These are phyloP conservation scores for Talaromyces marneffei DNA, from an alignment of 2,329 filamentous ascomycete genomes.

Conservation along the genomic window DNA sequence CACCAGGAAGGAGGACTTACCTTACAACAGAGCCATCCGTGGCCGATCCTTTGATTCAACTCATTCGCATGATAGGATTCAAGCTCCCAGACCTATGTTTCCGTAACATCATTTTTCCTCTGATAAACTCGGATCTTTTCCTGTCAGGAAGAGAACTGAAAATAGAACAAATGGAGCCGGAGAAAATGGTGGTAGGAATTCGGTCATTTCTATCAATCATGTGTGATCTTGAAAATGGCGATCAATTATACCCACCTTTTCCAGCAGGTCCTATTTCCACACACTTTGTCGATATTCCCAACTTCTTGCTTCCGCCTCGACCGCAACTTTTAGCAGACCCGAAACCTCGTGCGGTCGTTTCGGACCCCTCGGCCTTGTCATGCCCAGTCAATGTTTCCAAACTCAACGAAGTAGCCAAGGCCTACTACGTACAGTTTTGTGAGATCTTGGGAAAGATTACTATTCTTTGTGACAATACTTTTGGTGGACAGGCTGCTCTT, in stretches of 20 bases:
- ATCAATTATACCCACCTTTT: slow-evolving; percentile 72
- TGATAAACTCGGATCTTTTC: slow-evolving; percentile 91
- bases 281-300: slow-evolving; percentile 31
- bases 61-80: slow-evolving; percentile 90
- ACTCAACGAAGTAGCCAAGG: slow-evolving; percentile 69
- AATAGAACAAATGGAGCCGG: slow-evolving; percentile 89
- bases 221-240: slow-evolving; percentile 81
- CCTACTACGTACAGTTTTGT: slow-evolving; percentile 86
- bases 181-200: slow-evolving; percentile 96
- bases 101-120: slow-evolving; percentile 82
- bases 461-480: slow-evolving; percentile 92
- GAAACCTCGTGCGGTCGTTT: slow-evolving; percentile 24
- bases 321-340: slow-evolving; percentile 35
- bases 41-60: slow-evolving; percentile 83
- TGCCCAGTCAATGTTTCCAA: slow-evolving; percentile 54
- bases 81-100: slow-evolving; percentile 93
- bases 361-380: slow-evolving; percentile 27
- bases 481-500: slow-evolving; percentile 88
- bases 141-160: slow-evolving; percentile 68
- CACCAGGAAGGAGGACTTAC: slow-evolving; percentile 71
- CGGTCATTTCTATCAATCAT: slow-evolving; percentile 89
- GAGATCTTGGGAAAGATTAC: slow-evolving; percentile 94
- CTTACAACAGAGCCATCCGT: slow-evolving; percentile 78
- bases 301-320: slow-evolving; percentile 31
- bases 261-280: slow-evolving; percentile 56